Base-by-base conservation (phyloP, 2,329 filamentous ascomycete species). In the Exophiala phaeomuriformis region DNA sequence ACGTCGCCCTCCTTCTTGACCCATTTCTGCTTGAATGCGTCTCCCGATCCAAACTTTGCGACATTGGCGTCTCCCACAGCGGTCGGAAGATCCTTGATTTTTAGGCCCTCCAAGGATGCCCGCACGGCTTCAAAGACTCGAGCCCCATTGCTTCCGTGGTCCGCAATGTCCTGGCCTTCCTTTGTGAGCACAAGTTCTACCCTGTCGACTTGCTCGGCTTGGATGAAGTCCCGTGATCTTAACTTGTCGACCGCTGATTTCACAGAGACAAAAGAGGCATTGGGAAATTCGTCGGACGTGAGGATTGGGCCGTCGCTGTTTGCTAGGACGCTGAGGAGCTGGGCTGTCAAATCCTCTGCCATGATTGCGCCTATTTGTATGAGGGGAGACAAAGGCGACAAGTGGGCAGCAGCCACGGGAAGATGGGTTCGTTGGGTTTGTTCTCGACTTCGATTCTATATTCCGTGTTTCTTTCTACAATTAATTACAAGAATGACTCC, bases 181-280 rank as follows among this genome's bases (percentile, higher is more conserved):
- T 80, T 72, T 55, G 94, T 93, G 32, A 97, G 75, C 35, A 84
- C 65, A 9, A 85, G 80, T 65, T 90, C 82, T 68, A 96, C 88
- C 49, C 79, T 77, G 63, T 96, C 90, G 57, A 89, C 78, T 44
- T 87, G 85, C 64, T 94, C 83, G 72, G 95, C 96, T 61, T 79
- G 77, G 59, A 97, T 77, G 89, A 96, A 96, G 47, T 83, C 84
- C 64, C 91, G 82, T 55, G 88, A 93, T 31, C 78, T 79, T 49
- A 98, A 80, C 62, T 90, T 82, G 73, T 97, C 93, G 60, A 97
- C 78, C 31, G 89, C 88, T 59, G 87, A 86, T 75, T 96, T 97
- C 67, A 96, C 75, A 55, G 82, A 79, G 57, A 79, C 75, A 65
- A 84, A 86, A 65, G 81, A 76, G 64, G 77, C 72, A 63, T 78